These are phyloP conservation scores for Fraxinus angustifolia DNA, from an alignment of 305 asterid species.

Conservation along the genomic window DNA sequence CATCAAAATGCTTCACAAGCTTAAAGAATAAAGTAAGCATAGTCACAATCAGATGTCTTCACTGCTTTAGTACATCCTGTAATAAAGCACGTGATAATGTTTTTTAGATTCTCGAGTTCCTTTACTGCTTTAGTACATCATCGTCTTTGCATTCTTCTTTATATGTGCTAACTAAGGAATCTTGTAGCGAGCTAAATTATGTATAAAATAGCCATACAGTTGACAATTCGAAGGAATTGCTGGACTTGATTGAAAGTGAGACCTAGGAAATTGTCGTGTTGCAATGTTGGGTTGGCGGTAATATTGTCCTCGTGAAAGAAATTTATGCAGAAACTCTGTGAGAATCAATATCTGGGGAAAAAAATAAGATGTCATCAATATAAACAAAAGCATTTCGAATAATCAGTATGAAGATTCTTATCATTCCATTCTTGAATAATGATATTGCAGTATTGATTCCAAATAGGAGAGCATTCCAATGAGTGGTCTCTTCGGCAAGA, in stretches of 20 bases:
- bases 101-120: too few species aligned
- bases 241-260: neutral
- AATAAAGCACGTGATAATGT: too few species aligned
- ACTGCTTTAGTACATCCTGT: neutral
- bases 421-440: neutral
- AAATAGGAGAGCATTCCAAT: neutral
- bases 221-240: neutral
- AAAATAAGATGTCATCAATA: neutral
- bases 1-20: neutral
- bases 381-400: neutral
- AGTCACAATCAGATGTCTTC: neutral
- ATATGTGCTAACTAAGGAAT: neutral
- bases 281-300: neutral
- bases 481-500: neutral
- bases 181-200: neutral
- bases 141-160: too few species aligned
- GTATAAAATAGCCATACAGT: neutral
- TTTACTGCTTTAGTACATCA: too few species aligned
- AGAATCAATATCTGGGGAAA: neutral
- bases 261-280: neutral
- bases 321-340: neutral
- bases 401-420: neutral
- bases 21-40: neutral
- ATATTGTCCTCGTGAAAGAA: neutral
- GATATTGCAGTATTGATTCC: neutral